A percentile compares a stretch with the other conserved stretches of the same genome.
Evolutionary conservation across 352 stramenopile genomes (phyloP).

Genomic region (Globisporangium paddicum): DNA sequence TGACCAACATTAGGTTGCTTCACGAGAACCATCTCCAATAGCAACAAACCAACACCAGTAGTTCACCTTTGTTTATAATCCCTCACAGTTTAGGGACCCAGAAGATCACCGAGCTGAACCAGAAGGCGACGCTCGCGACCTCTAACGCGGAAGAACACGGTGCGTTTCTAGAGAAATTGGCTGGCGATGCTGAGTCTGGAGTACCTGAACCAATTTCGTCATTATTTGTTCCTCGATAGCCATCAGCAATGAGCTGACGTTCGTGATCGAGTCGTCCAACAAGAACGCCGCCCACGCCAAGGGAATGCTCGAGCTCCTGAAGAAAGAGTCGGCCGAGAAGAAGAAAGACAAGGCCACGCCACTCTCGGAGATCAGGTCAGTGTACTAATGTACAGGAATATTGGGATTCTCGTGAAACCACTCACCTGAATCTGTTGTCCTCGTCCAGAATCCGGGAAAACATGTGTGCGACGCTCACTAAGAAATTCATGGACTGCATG

Average conservation of each 20-base stretch:
- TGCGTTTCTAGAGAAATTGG: slow-evolving; percentile 3
- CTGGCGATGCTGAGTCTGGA: not conserved
- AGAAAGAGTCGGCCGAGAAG: slow-evolving; percentile 93
- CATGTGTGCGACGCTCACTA: slow-evolving; percentile 95
- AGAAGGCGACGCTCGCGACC: slow-evolving; percentile 92
- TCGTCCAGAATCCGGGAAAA: slow-evolving; percentile 92
- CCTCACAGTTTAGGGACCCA: slow-evolving; percentile 74
- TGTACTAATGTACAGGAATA: not conserved
- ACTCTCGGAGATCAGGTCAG: slow-evolving; percentile 59
- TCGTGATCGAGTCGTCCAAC: slow-evolving; percentile 92
- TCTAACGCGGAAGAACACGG: slow-evolving; percentile 90
- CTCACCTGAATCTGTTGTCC: not conserved
- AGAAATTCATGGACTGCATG: slow-evolving; percentile 99
- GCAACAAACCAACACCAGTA: not conserved
- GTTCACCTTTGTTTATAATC: not conserved
- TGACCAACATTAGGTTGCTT: slow-evolving; percentile 76
- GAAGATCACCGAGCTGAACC: slow-evolving; percentile 91
- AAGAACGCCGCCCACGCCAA: slow-evolving; percentile 90
- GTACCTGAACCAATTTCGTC: not conserved
- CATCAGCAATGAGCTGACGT: slow-evolving; percentile 88
- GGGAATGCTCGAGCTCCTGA: slow-evolving; percentile 80
- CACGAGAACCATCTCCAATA: not conserved
- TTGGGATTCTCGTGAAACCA: not conserved
- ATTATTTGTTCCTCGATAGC: slow-evolving; percentile 33
- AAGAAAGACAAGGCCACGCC: slow-evolving; percentile 88